A percentile compares a stretch with the other conserved stretches of the same genome.
Conservation (phyloP, 768 basidiomycete genomes). For the Dentipellis fragilis region DNA sequence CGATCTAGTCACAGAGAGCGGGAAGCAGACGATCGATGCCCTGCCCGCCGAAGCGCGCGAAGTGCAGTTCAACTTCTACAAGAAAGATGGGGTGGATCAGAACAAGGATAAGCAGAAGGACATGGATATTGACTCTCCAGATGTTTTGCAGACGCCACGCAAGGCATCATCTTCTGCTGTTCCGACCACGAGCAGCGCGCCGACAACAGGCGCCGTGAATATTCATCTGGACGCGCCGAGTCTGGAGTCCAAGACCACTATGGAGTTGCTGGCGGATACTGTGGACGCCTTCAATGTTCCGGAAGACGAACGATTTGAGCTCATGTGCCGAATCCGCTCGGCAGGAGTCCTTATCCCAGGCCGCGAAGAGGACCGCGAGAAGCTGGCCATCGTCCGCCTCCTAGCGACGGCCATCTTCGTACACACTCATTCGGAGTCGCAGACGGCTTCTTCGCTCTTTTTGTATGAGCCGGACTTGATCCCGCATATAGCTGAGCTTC, state of each 20-base stretch:
- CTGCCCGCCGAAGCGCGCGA: slow-evolving; percentile 69
- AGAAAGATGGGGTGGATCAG: slow-evolving; percentile 32
- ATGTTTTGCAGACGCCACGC: slow-evolving; percentile 32
- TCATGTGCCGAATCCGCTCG: slow-evolving; percentile 77
- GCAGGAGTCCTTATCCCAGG: slow-evolving; percentile 58
- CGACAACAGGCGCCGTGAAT: slow-evolving; percentile 38
- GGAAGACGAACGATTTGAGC: slow-evolving; percentile 77
- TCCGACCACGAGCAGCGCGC: slow-evolving; percentile 21
- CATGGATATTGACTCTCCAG: slow-evolving; percentile 38
- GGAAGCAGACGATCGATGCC: slow-evolving; percentile 41
- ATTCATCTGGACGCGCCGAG: slow-evolving; percentile 56
- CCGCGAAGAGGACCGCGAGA: slow-evolving; percentile 56
- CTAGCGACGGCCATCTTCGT: slow-evolving; percentile 87
- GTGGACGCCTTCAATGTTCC: slow-evolving; percentile 62
- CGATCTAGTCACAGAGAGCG: slow-evolving; percentile 55
- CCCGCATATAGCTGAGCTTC: slow-evolving; percentile 76
- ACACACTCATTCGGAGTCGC: slow-evolving; percentile 73
- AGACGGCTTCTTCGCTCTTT: slow-evolving; percentile 75
- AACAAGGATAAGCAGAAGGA: slow-evolving; percentile 25
- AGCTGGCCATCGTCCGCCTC: slow-evolving; percentile 72
- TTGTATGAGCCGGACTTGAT: slow-evolving; percentile 93
- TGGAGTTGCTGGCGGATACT: slow-evolving; percentile 68
- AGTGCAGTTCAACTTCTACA: slow-evolving; percentile 76
- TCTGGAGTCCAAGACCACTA: slow-evolving; percentile 50
- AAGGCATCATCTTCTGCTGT: slow-evolving; percentile 20